Evolutionary conservation across 352 stramenopile species (phyloP), one percentile per base, ranked within the genome.

Genomic region (Phytopythium cucurbitacearum): DNA sequence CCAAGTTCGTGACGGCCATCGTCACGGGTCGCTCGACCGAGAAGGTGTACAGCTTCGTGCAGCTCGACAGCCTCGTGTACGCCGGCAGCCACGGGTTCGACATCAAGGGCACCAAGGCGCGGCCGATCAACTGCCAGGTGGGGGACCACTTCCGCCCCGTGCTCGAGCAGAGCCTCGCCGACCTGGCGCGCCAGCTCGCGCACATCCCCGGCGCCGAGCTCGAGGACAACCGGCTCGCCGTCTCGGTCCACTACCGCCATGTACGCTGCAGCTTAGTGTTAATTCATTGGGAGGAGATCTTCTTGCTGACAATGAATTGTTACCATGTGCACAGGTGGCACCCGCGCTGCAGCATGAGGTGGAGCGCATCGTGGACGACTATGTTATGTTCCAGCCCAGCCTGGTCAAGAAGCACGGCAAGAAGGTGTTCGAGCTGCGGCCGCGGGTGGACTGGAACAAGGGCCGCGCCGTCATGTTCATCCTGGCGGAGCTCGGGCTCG

Each of bases 361-460:
- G 5, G 68, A 87, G 36, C 62, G 74, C 8, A 97, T 98, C 42
- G 73, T 99, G 9, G 78, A 95, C 48, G 62, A 60, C 50, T 98
- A 92, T 60, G 53, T 82, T 28, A 47, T 47, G 9, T 67, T 59
- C 11, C 59, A 80, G 42, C 69, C 71, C 15, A 70, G 54, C 37
- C 65, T 87, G 7, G 71, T 71, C 36, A 84, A 87, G 59, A 84
- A 80, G 64, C 70, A 77, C 65, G 78, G 76, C 55, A 91, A 91
- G 48, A 81, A 87, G 68, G 81, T 94, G 4, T 92, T 89, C 42
- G 81, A 91, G 53, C 62, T 94, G 49, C 73, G 80, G 37, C 79
- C 83, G 51, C 59, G 56, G 57, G 72, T 94, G 41, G 73, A 88
- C 46, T 94, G 84, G 84, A 65, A 94, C 73, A 92, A 94, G 57